Base-by-base conservation (phyloP, 2,329 filamentous ascomycete species). In the Fusarium goolgardi region DNA sequence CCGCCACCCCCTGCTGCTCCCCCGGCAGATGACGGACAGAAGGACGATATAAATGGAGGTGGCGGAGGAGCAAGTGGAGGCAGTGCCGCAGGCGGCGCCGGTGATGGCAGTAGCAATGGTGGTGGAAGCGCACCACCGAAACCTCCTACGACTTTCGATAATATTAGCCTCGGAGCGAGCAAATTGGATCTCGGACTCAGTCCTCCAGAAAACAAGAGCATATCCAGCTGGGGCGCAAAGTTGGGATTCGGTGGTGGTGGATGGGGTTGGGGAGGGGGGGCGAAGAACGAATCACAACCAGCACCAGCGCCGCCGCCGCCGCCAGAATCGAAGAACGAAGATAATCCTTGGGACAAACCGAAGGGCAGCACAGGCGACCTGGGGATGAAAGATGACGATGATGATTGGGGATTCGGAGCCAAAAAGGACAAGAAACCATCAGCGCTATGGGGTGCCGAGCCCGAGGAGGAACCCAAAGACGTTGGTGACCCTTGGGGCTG, bases 91-190 rank as follows among this genome's bases (percentile, higher is more conserved):
- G 67, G 60, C 15, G 56, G 54, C 31, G 55, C 56, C 41, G 64
- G 57, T 10, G 56, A 45, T 34, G 78, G 77, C 49, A 78, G 80
- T 41, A 76, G 53, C 69, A 16, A 75, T 74, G 49, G 58, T 75
- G 40, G 86, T 82, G 73, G 82, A 81, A 84, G 83, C 18, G 73
- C 75, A 11, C 67, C 76, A 21, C 71, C 77, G 3, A 69, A 50
- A 29, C 73, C 75, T 20, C 71, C 76, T 5, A 72, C 69, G 18
- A 71, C 47, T 79, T 83, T 43, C n/a, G 77, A 78, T 44, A 89
- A 92, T 29, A 88, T 93, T 68, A 91, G 88, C 71, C 78, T 93
- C 27, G 76, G 76, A n/a, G 85, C 89, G 67, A 88, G 90, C 57
- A 85, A 86, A 56, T 74, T 88, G 8, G 86, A 89, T 64, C 74